A percentile compares a stretch with the other conserved stretches of the same genome.
These are phyloP conservation scores for Lactarius psammicola DNA, from an alignment of 768 basidiomycete genomes.

Conservation along the genomic window DNA sequence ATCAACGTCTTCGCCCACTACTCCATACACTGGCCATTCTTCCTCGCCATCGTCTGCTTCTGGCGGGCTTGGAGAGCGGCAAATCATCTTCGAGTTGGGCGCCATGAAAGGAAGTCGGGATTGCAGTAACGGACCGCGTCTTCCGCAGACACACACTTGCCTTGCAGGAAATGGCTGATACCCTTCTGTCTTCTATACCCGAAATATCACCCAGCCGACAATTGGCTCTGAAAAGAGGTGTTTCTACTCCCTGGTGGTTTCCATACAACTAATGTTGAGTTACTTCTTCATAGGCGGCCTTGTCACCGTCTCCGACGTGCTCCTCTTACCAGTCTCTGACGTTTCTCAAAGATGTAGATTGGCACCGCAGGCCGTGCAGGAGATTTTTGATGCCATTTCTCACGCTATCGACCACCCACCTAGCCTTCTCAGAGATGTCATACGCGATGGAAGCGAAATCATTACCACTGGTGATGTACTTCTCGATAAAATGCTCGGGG, in stretches of 20 bases:
- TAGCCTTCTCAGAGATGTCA: constrained; percentile 42
- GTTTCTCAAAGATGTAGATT: constrained; percentile 57
- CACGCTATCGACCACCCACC: constrained; percentile 42
- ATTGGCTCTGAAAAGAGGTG: constrained; percentile 20
- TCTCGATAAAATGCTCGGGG: constrained; percentile 71
- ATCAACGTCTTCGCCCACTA: constrained; percentile 29
- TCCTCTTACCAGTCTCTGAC: constrained; percentile 50
- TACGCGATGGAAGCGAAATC: constrained; percentile 41
- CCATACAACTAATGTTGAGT: background rate
- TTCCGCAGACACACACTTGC: background rate
- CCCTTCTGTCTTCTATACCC: constrained; percentile 21
- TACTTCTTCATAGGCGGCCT: constrained; percentile 45
- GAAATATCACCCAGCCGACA: constrained; percentile 14
- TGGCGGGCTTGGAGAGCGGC: constrained; percentile 22
- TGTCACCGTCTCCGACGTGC: constrained; percentile 46
- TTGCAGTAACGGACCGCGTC: background rate
- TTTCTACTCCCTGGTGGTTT: background rate
- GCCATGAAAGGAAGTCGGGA: background rate
- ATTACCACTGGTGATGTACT: constrained; percentile 73
- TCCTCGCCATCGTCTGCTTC: constrained; percentile 21
- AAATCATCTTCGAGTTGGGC: constrained; percentile 1
- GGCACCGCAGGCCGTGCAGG: constrained; percentile 47
- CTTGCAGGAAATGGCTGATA: constrained; percentile 12
- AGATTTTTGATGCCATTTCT: constrained; percentile 52
- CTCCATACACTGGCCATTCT: constrained; percentile 29